Conservation (phyloP, 2,329 filamentous ascomycete genomes). For the Penicillium sclerotiorum region DNA sequence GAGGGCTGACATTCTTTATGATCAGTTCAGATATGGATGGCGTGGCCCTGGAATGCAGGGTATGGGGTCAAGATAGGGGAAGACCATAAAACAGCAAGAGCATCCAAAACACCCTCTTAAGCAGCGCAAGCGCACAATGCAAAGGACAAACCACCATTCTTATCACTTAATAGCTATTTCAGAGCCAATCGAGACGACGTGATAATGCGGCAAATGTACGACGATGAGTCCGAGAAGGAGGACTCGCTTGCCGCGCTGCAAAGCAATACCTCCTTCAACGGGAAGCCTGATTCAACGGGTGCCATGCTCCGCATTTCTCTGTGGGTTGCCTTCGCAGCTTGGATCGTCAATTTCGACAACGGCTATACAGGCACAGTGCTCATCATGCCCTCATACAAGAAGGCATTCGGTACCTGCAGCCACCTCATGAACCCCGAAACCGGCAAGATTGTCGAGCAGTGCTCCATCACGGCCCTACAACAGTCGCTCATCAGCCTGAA, state of each 20-base stretch:
- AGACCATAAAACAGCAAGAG: not conserved
- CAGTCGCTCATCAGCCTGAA: conserved; percentile 32
- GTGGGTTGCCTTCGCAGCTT: conserved; percentile 26
- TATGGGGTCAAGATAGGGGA: not conserved
- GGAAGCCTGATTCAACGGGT: conserved; percentile 12
- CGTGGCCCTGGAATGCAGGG: conserved; percentile 17
- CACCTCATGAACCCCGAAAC: conserved; percentile 16
- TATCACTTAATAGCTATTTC: not conserved
- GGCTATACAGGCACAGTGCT: conserved; percentile 27
- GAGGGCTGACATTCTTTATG: conserved; percentile 18
- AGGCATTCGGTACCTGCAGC: conserved; percentile 26
- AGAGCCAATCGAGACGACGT: not conserved
- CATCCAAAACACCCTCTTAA: not conserved
- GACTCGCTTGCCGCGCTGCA: not conserved
- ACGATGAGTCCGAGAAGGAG: conserved; percentile 8
- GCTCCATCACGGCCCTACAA: conserved; percentile 27
- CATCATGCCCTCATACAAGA: conserved; percentile 29
- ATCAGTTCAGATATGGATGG: conserved; percentile 13
- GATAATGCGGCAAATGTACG: conserved; percentile 7
- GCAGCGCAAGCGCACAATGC: not conserved
- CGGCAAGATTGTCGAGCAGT: conserved; percentile 13
- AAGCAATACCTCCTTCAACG: not conserved
- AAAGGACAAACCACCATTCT: not conserved
- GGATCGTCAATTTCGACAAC: conserved; percentile 29
- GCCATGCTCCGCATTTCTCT: conserved; percentile 25